Conservation (phyloP, 2,329 filamentous ascomycete genomes). For the Davidsoniella neocaledoniae region DNA sequence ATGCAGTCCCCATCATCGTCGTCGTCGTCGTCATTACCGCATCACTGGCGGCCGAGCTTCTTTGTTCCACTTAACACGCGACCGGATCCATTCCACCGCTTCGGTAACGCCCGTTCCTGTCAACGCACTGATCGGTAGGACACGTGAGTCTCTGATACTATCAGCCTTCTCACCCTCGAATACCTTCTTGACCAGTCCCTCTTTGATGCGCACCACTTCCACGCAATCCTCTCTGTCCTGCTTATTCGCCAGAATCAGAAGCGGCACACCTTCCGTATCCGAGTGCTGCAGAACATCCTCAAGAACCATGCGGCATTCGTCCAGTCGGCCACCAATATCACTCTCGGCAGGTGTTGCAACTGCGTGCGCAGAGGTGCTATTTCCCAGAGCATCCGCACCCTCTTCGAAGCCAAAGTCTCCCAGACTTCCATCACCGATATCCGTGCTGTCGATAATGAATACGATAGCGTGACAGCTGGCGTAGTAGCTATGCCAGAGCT, state of each 20-base stretch:
- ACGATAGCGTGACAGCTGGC: conserved; percentile 87
- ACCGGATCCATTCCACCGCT: conserved; percentile 93
- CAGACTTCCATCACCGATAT: conserved; percentile 71
- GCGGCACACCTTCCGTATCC: conserved; percentile 78
- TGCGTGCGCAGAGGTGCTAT: conserved; percentile 9
- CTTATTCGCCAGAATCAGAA: conserved; percentile 90
- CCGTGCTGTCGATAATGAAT: conserved; percentile 90
- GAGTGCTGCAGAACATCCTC: conserved; percentile 78
- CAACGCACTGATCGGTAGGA: conserved; percentile 81
- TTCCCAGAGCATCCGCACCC: not conserved
- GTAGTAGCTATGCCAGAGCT: conserved; percentile 95
- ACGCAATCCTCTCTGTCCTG: conserved; percentile 96
- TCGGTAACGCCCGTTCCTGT: conserved; percentile 76
- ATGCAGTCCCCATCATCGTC: conserved; percentile 4
- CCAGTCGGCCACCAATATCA: conserved; percentile 43
- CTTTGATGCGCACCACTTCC: conserved; percentile 93
- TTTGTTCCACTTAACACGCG: conserved; percentile 90
- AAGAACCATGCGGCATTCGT: conserved; percentile 77
- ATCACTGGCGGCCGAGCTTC: conserved; percentile 82
- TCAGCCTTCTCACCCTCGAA: conserved; percentile 85
- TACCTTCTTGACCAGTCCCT: conserved; percentile 85
- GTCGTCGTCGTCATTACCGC: conserved; percentile 41
- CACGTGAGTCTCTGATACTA: conserved; percentile 75
- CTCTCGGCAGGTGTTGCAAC: conserved; percentile 15
- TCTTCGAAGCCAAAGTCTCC: conserved; percentile 18